These are phyloP conservation scores for Quercus rubra DNA, from an alignment of 306 rosid species.

Conservation along the genomic window DNA sequence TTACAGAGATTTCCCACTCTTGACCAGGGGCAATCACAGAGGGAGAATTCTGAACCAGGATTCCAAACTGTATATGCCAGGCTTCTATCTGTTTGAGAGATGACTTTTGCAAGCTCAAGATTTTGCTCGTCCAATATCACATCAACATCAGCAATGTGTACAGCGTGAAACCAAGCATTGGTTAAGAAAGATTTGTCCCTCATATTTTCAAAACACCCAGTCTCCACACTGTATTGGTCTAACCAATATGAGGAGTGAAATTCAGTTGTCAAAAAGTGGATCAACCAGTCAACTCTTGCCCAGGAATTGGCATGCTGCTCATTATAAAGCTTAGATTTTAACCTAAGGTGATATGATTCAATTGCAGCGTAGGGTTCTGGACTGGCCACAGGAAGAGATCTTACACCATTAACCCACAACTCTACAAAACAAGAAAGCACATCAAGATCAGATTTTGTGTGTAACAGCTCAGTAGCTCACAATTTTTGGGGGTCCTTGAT, in stretches of 20 bases:
- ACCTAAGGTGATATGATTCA: conserved; percentile 65
- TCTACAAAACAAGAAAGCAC: conserved; percentile 44
- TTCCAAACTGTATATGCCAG: conserved; percentile 62
- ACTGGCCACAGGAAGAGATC: conserved; percentile 54
- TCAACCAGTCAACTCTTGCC: conserved; percentile 70
- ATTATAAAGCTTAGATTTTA: conserved; percentile 58
- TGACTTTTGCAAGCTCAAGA: conserved; percentile 59
- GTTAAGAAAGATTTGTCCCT: conserved; percentile 43
- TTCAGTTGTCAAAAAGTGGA: conserved; percentile 61
- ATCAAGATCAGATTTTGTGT: conserved; percentile 10
- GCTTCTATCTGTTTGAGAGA: conserved; percentile 62
- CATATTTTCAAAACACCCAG: conserved; percentile 54
- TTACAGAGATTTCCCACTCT: conserved; percentile 71
- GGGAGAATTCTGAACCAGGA: conserved; percentile 76
- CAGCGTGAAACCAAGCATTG: conserved; percentile 65
- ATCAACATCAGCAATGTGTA: conserved; percentile 63
- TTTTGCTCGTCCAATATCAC: conserved; percentile 65
- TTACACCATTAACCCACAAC: conserved; percentile 59
- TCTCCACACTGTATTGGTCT: conserved; percentile 60
- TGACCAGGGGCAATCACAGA: conserved; percentile 77
- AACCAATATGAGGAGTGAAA: conserved; percentile 69
- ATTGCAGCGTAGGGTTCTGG: conserved; percentile 66
- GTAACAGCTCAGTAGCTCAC: not conserved
- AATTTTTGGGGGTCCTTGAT: conserved; percentile 2
- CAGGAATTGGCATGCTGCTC: conserved; percentile 44